phyloP scores from a whole-genome alignment of 1,284 basidiomycete species.

The Porogramme epimiltina region DNA sequence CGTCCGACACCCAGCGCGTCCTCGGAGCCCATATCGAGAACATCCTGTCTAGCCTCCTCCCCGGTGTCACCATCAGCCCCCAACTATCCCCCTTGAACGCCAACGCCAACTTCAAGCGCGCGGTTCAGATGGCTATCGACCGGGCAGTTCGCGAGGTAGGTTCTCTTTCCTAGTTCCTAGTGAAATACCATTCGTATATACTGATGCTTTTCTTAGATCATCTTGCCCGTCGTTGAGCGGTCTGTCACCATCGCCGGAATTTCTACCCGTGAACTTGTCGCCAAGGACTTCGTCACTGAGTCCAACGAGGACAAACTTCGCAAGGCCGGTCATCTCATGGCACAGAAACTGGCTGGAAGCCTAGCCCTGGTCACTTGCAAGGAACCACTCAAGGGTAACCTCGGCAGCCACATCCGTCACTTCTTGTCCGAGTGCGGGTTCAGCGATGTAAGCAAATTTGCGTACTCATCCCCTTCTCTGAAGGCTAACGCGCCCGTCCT shows the following conservation, averaged over 20 bases:
- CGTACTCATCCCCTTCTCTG: neutral
- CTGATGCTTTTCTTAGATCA: slow-evolving; percentile 60
- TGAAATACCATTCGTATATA: neutral
- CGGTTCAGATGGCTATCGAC: slow-evolving; percentile 91
- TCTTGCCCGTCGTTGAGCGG: slow-evolving; percentile 95
- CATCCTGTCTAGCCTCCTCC: slow-evolving; percentile 75
- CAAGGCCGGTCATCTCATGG: slow-evolving; percentile 94
- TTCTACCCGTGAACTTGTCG: slow-evolving; percentile 93
- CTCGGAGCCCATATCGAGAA: slow-evolving; percentile 75
- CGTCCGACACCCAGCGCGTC: slow-evolving; percentile 61
- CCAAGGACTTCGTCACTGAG: slow-evolving; percentile 97
- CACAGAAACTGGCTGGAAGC: slow-evolving; percentile 95
- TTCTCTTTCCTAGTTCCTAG: no score
- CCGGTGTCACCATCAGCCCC: slow-evolving; percentile 79
- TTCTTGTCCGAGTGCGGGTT: slow-evolving; percentile 86
- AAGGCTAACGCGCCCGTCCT: neutral
- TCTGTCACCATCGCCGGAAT: slow-evolving; percentile 99
- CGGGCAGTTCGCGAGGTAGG: slow-evolving; percentile 91
- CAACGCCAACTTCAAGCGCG: slow-evolving; percentile 88
- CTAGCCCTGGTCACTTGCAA: slow-evolving; percentile 98
- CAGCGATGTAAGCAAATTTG: slow-evolving; percentile 59
- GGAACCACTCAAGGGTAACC: slow-evolving; percentile 92
- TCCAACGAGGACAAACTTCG: slow-evolving; percentile 90
- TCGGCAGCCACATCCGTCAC: slow-evolving; percentile 87
- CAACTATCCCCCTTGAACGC: slow-evolving; percentile 73